Evolutionary conservation across 805 yeast genomes (phyloP), one percentile per base, ranked within the genome.

Genomic region (Candida ficus): DNA sequence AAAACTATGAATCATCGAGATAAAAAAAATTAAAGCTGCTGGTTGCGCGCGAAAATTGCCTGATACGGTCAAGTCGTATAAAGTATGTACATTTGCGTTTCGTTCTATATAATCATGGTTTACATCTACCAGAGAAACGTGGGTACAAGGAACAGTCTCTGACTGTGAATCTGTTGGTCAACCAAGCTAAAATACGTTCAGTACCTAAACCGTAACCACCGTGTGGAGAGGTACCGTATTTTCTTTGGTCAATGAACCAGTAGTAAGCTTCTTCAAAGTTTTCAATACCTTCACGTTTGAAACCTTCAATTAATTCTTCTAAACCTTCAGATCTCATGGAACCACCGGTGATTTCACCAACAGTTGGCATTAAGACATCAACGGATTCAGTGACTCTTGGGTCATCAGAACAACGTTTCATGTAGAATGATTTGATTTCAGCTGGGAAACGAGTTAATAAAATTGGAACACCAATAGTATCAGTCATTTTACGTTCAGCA

Each of bases 201-300:
- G 96, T 88, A 52, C 99, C 99, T 51, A 93, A 68, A 58, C 99
- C 99, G 70, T 93, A 93, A 53, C 99, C 99, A 65, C 99, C 99
- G 62, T 93, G 99, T 30, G 97, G 97, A 68, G 87, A 85, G 11
- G 97, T 83, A 64, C 99, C 99, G 68, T 93, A 93, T 68, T 84
- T 83, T 68, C 99, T 81, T 70, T 84, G 91, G 62, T 93, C 99
- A 44, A 78, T 78, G 68, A 86, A 95, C 97, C 97, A 93, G 75
- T 91, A 90, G 77, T 93, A 93, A 26, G 91, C 73, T 18, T n/a
- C n/a, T n/a, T 71, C 78, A 7, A 43, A 31, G 41, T 87, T 74
- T 61, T 80, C 81, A 57, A 93, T 86, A 43, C 81, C 80, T 71
- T 93, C 99, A 69, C 97, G 86, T 68, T 82, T 81, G 75, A 91